phyloP scores from a whole-genome alignment of 805 yeast genomes.

The Candida insectalens region DNA sequence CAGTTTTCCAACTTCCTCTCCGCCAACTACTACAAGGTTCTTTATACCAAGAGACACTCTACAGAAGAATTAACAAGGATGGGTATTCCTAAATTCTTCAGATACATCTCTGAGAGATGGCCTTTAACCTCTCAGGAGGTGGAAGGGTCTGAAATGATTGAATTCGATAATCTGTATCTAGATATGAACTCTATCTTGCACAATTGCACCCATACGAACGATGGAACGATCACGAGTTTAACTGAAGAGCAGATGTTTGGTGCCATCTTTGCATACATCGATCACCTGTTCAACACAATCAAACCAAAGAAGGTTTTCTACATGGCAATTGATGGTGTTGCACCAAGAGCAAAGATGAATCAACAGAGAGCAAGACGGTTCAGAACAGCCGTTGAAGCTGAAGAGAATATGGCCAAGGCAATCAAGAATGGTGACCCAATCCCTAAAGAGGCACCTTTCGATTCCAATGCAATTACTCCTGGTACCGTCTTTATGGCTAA shows the following conservation, averaged over 20 bases:
- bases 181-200: slow-evolving; percentile 98
- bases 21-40: no score
- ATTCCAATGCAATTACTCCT: slow-evolving; percentile 89
- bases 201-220: slow-evolving; percentile 84
- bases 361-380: slow-evolving; percentile 96
- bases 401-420: slow-evolving; percentile 66
- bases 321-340: slow-evolving; percentile 99
- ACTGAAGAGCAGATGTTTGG: slow-evolving; percentile 89
- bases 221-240: slow-evolving; percentile 47
- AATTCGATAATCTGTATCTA: slow-evolving; percentile 86
- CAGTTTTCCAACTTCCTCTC: no score
- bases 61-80: slow-evolving; percentile 12
- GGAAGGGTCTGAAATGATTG: slow-evolving; percentile 77
- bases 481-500: slow-evolving; percentile 96
- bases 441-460: slow-evolving; percentile 81
- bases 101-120: slow-evolving; percentile 98
- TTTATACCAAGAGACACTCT: no score
- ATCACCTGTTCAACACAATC: slow-evolving; percentile 81
- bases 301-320: slow-evolving; percentile 79
- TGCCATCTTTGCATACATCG: slow-evolving; percentile 89
- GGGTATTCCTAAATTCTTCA: slow-evolving; percentile 96
- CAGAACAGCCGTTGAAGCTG: slow-evolving; percentile 89
- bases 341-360: slow-evolving; percentile 97
- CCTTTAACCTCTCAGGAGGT: slow-evolving; percentile 86
- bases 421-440: slow-evolving; percentile 59